Conservation (phyloP, 1,284 basidiomycete genomes). For the Pseudozyma flocculosa region DNA sequence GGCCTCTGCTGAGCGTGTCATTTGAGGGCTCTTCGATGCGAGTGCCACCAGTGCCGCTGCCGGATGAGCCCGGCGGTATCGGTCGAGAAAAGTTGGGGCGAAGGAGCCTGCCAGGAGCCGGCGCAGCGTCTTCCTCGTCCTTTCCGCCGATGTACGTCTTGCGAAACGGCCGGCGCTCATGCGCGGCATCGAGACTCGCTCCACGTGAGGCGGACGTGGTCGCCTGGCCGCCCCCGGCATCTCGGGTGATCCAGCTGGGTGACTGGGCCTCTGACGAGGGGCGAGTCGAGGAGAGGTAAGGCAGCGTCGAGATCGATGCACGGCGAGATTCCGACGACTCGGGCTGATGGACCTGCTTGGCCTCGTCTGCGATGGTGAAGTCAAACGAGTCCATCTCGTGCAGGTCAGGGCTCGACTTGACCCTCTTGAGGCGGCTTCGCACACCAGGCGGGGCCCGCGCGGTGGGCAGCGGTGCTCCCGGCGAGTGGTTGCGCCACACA, state of each 20-base stretch:
- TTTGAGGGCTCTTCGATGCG: too few species aligned
- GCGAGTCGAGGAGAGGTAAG: background rate
- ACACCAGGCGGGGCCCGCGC: background rate
- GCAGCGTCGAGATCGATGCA: background rate
- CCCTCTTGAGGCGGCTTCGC: background rate
- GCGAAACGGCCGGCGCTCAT: background rate
- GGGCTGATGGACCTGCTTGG: too few species aligned
- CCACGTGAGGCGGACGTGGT: too few species aligned
- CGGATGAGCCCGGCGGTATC: background rate
- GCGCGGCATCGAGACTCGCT: background rate
- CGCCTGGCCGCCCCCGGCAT: background rate
- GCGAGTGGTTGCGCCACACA: constrained; percentile 24
- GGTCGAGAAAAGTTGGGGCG: background rate
- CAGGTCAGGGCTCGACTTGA: background rate
- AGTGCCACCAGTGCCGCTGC: too few species aligned
- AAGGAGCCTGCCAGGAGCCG: too few species aligned
- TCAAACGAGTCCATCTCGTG: background rate
- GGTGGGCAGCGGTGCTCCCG: constrained; percentile 5
- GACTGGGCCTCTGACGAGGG: background rate
- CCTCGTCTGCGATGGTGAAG: too few species aligned
- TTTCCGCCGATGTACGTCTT: background rate
- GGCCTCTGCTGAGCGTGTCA: too few species aligned
- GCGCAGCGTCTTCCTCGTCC: too few species aligned
- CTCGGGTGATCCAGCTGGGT: too few species aligned
- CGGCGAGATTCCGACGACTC: background rate